Evolutionary conservation across 192 early-diverging fungal genomes (phyloP), one percentile per base, ranked within the genome.

Genomic region (Rhizoclosmatium sp.): DNA sequence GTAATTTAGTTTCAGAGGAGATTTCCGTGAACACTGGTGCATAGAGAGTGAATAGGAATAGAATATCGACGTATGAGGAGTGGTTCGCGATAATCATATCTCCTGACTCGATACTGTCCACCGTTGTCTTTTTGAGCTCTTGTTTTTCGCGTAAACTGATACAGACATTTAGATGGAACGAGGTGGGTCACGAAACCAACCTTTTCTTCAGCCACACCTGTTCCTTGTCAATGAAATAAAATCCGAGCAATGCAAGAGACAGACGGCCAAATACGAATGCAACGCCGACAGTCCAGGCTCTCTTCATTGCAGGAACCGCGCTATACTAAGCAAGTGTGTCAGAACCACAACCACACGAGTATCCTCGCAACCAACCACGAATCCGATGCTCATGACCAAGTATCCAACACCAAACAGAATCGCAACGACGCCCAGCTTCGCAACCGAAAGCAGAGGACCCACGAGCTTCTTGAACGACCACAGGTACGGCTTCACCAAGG

Each of bases 21-120:
- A 78, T 69, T 41, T 59, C 40, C 16, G 58, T 47, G 45, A 70
- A 78, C 9, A 40, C 47, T 16, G 77, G 77, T 23, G 68, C n/a
- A 41, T 78, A 95, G 86, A 83, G 79, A 47, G 88, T 89, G 4
- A 88, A 85, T 4, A 96, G 75, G 44, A 92, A 94, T 46, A 96
- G 51, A 10, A 95, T 65, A 51, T 96, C 95, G 39, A 95, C 82
- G 75, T 96, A 96, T 9, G 94, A 95, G 2, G 87, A 86, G 80
- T 93, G 94, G 81, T 96, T 96, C 69, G 92, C 82, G 23, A 95
- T 77, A 47, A 96, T 93, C 3, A 96, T 59, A 77, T 95, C 92
- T 70, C 95, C 95, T 58, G 88, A 83, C 21, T 76, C 62, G 5
- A 91, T 46, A 40, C 31, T 31, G 47, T 10, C 12, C 46, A 2